Evolutionary conservation across 2,329 filamentous ascomycete genomes (phyloP), one percentile per base, ranked within the genome.

Genomic region (Aspergillus tanneri): DNA sequence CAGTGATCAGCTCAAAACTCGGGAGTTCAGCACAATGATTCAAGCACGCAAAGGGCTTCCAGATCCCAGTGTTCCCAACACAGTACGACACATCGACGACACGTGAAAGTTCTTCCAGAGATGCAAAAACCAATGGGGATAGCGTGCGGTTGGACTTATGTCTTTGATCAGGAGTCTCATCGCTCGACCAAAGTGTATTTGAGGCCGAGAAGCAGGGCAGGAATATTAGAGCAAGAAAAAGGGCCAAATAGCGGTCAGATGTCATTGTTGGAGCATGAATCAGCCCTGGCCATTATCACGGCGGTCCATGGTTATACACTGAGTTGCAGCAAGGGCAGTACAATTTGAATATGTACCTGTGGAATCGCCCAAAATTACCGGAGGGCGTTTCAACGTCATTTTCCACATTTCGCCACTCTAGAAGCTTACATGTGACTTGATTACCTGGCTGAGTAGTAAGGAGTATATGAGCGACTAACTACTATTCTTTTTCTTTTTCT

Each of bases 81-180:
- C 93, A 99, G 72, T 97, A 97, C 39, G 90, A 78, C 50, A 97
- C 93, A 67, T 99, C 93, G 54, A 96, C 92, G 21, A 97, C 80
- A 45, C 91, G 85, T n/a, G 92, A 83, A 46, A 92, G 77, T 62
- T 95, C 88, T 70, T 96, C 90, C 11, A 99, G 83, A 14, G 88
- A 85, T 49, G 81, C 75, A 71, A 95, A 97, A 52, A 96, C 78
- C 19, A 75, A 62, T 22, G 71, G 63, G 4, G 87, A 84, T 47
- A 93, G 66, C 24, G 34, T 40, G 4, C 51, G 51, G 5, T 44
- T 37, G 19, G 46, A 41, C 18, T 47, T 44, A 41, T 49, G 45
- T 11, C 24, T 30, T 14, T 49, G 32, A 27, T 23, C n/a, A 9
- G 5, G 8, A 14, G 23, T 34, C 10, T 27, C 21, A 21, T n/a